phyloP scores from a whole-genome alignment of 805 yeast species.

The Blastobotrys terrestris region DNA sequence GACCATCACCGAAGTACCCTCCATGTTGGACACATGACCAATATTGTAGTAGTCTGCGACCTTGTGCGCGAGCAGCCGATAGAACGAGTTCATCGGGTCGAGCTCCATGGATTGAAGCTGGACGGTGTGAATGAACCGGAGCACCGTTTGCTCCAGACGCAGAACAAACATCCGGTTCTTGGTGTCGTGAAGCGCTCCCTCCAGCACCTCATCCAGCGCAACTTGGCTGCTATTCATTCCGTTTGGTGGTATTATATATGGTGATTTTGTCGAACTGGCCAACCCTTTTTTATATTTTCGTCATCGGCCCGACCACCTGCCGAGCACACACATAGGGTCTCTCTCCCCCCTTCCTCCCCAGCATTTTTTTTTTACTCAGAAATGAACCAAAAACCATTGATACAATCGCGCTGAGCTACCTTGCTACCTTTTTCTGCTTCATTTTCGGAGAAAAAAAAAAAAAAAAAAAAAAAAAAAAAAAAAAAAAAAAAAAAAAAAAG shows the following conservation, averaged over 20 bases:
- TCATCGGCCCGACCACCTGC: neutral
- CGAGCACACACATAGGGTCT: too few species aligned
- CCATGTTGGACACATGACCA: constrained; percentile 49
- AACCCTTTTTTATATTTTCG: neutral
- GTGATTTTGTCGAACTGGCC: neutral
- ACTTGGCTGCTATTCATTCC: neutral
- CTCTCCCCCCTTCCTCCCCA: too few species aligned
- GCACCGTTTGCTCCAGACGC: constrained; percentile 42
- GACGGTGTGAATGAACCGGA: constrained; percentile 39
- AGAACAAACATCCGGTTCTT: constrained; percentile 47
- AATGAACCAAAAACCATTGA: too few species aligned
- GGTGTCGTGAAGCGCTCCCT: constrained; percentile 37
- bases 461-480: too few species aligned
- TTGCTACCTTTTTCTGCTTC: too few species aligned
- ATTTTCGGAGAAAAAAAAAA: too few species aligned
- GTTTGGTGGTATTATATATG: neutral
- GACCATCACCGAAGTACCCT: constrained; percentile 42
- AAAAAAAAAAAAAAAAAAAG: too few species aligned
- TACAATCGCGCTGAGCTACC: too few species aligned
- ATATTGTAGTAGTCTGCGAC: constrained; percentile 60
- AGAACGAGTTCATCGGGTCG: constrained; percentile 61
- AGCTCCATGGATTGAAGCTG: constrained; percentile 38
- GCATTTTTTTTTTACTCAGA: too few species aligned
- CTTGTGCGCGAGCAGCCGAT: constrained; percentile 61
- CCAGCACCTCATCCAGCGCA: constrained; percentile 30